Evolutionary conservation across 2,329 filamentous ascomycete species (phyloP), one percentile per base, ranked within the genome.

Genomic region (Stachybotrys chlorohalonatus): DNA sequence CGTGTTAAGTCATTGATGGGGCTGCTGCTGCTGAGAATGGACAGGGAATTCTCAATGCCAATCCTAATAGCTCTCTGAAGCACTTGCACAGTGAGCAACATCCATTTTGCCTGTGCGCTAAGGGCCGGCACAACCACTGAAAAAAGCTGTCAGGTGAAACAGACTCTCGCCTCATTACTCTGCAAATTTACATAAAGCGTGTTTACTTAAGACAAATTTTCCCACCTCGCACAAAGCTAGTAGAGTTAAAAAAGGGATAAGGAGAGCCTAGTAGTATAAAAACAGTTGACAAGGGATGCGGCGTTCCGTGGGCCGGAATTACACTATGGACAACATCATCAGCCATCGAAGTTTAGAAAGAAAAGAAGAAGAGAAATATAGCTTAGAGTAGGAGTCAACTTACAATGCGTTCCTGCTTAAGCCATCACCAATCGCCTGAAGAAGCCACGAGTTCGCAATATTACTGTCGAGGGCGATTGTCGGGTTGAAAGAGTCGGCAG

Each of bases 391-490:
- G 36, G 9, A 16, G 16, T 36, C 11, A 52, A 63, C 60, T 7
- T 16, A 53, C 52, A 49, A 36, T 8, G 52, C 47, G 24, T 49
- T 42, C 52, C 47, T 48, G 31, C 52, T 53, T 31, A 53, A 39
- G 9, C 52, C 52, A 49, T 53, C 52, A 48, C 17, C 16, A 42
- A 42, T 39, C 30, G 52, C 52, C 16, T 49, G 17, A 9, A 36
- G 52, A 36, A 49, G 31, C 52, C 52, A 53, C 39, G 7, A 11
- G 30, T 49, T 39, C 5, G 52, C 52, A 30, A 53, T 11, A 39
- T 49, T 36, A 31, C 24, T 49, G n/a, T 49, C 47, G 4, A 49
- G 31, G 31, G 24, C 6, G 32, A 49, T 49, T 5, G 4, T 16
- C 7, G 52, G n/a, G 32, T 50, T 48, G 45, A 48, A 49, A 48